Conservation (phyloP, 2,329 filamentous ascomycete species). For the Leptodontidium sp. region DNA sequence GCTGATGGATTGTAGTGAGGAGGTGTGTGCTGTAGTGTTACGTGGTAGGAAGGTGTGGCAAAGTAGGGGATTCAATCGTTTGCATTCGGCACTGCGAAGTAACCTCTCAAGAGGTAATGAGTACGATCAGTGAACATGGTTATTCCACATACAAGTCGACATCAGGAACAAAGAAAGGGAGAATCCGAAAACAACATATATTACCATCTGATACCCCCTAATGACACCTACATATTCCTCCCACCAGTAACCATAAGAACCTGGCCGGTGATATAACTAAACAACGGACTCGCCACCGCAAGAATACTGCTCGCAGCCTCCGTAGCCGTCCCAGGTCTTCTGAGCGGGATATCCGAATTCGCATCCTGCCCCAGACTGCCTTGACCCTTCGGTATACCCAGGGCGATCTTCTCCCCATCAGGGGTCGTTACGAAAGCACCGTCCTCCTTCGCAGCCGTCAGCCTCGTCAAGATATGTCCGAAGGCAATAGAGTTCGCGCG, state of each 20-base stretch:
- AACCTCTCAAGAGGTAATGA: too few species aligned
- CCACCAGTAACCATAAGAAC: constrained; percentile 88
- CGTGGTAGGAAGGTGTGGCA: too few species aligned
- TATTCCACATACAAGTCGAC: too few species aligned
- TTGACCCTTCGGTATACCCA: constrained; percentile 76
- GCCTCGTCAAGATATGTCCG: constrained; percentile 79
- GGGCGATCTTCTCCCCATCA: constrained; percentile 75
- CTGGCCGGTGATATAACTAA: constrained; percentile 86
- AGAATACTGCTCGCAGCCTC: constrained; percentile 83
- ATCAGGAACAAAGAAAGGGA: too few species aligned
- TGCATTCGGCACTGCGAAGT: too few species aligned
- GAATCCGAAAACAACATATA: not conserved
- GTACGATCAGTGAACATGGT: too few species aligned
- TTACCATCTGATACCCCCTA: not conserved
- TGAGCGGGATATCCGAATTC: constrained; percentile 77
- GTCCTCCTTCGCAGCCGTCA: constrained; percentile 85
- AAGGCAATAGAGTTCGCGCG: constrained; percentile 86
- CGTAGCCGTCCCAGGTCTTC: constrained; percentile 77
- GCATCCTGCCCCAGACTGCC: constrained; percentile 52
- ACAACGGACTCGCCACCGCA: constrained; percentile 81
- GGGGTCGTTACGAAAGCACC: constrained; percentile 81
- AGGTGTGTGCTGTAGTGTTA: too few species aligned
- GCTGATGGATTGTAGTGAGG: too few species aligned
- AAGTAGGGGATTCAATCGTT: too few species aligned
- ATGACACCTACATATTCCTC: constrained; percentile 59